Base-by-base conservation (phyloP, 2,329 filamentous ascomycete genomes). In the Fusarium brachygibbosum region DNA sequence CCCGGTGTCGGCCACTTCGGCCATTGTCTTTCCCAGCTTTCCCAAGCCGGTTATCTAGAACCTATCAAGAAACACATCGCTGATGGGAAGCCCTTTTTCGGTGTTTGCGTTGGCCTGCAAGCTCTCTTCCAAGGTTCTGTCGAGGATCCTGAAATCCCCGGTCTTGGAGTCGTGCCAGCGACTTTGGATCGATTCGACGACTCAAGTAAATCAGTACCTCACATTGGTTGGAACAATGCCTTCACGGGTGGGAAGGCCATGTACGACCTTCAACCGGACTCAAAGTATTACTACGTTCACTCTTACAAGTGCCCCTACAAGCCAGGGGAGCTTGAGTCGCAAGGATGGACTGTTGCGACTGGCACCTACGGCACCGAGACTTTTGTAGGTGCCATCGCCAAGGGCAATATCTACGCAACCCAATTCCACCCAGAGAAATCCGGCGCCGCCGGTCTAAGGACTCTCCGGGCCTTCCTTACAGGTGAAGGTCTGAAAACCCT, bases 231-330 rank as follows among this genome's bases (percentile, higher is more conserved):
- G 96, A 99, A 99, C 81, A 94, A 90, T 72, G 96, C 97, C 44
- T 90, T 90, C 74, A 89, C 90, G 2, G 82, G 74, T 63, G 82
- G 79, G 63, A 80, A 77, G 60, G 78, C 77, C 71, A 87, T 98
- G 60, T 98, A 95, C 79, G 94, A 92, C 59, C 82, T 99, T 55
- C 84, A 87, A 29, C 90, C 93, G 1, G 86, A 86, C 54, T 97
- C 93, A 77, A 99, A 98, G 80, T 99, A 99, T 84, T 99, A 99
- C 83, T 99, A 99, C 77, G 95, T 99, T 58, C 96, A 99, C 84
- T 94, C 93, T 3, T 99, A 96, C 81, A 94, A 94, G 60, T 90
- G 89, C 28, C 91, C 91, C 5, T 97, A 98, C 78, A 81, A 82
- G 53, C 81, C 87, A 45, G 93, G 91, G 35, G 85, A 91, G 69